A percentile compares a stretch with the other conserved stretches of the same genome.
These are phyloP conservation scores for Omphalotus guepiniiformis DNA, from an alignment of 768 basidiomycete species.

Conservation along the genomic window DNA sequence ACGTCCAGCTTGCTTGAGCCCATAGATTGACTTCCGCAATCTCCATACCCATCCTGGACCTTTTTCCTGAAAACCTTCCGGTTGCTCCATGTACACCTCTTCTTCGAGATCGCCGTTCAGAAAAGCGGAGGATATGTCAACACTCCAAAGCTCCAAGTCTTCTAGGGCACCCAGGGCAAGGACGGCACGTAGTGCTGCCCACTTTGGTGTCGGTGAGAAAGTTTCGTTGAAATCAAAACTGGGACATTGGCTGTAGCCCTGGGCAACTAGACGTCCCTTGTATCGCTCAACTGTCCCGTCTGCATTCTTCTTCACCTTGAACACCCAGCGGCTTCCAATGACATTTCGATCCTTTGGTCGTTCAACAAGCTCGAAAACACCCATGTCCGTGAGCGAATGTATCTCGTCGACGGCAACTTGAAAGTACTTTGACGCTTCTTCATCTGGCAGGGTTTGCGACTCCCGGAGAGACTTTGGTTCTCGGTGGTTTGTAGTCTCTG, in stretches of 20 bases:
- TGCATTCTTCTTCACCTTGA: constrained; percentile 34
- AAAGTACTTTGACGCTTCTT: constrained; percentile 17
- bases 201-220: constrained; percentile 27
- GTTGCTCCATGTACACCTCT: background rate
- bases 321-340: constrained; percentile 36
- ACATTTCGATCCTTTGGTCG: constrained; percentile 28
- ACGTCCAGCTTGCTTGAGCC: background rate
- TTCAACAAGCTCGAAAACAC: constrained; percentile 31
- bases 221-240: constrained; percentile 37
- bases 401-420: constrained; percentile 25
- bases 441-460: constrained; percentile 13
- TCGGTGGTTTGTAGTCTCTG: constrained; percentile 6
- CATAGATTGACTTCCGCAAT: background rate
- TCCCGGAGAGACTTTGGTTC: constrained; percentile 18
- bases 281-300: constrained; percentile 34
- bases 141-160: constrained; percentile 12
- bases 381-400: constrained; percentile 17
- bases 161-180: constrained; percentile 16
- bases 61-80: background rate
- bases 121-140: background rate
- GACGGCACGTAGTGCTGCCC: constrained; percentile 15
- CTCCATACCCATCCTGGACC: background rate
- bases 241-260: constrained; percentile 32
- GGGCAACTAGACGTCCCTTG: constrained; percentile 39
- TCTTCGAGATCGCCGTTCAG: background rate